Conservation (phyloP, 1,284 basidiomycete genomes). For the Sutorius eximius region DNA sequence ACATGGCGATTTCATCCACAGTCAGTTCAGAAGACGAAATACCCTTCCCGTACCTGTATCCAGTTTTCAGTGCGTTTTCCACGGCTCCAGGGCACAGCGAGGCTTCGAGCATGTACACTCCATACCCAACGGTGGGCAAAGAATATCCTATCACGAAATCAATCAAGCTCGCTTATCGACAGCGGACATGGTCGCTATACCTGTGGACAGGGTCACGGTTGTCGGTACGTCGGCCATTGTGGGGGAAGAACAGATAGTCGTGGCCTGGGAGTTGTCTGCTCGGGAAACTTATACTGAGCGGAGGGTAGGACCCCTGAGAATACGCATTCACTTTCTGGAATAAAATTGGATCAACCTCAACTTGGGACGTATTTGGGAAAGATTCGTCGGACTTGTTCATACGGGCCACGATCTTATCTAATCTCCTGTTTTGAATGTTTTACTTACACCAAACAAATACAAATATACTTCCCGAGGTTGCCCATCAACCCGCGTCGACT, state of each 20-base stretch:
- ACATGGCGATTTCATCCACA: background rate
- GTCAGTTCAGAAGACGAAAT: background rate
- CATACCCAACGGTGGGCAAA: slow-evolving; percentile 30
- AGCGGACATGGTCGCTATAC: slow-evolving; percentile 2
- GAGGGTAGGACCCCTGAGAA: slow-evolving; percentile 1
- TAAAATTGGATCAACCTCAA: background rate
- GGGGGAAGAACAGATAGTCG: background rate
- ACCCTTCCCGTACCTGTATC: slow-evolving; percentile 26
- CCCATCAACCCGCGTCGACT: background rate
- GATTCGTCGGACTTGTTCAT: background rate
- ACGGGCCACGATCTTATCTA: slow-evolving; percentile 1
- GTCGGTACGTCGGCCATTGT: slow-evolving; percentile 13
- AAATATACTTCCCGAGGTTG: slow-evolving; percentile 13
- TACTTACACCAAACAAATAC: slow-evolving; percentile 11
- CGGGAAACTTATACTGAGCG: slow-evolving; percentile 7
- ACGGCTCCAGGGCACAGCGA: slow-evolving; percentile 19
- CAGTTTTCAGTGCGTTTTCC: slow-evolving; percentile 19
- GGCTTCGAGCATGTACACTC: slow-evolving; percentile 21
- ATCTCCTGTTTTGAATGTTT: background rate
- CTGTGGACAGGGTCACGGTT: slow-evolving; percentile 15
- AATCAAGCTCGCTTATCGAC: background rate
- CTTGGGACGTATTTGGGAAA: background rate
- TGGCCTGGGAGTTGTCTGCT: background rate
- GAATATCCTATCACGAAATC: slow-evolving; percentile 19
- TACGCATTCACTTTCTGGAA: background rate